phyloP scores from a whole-genome alignment of 179 eudicot genomes.

The Monotropa hypopitys region DNA sequence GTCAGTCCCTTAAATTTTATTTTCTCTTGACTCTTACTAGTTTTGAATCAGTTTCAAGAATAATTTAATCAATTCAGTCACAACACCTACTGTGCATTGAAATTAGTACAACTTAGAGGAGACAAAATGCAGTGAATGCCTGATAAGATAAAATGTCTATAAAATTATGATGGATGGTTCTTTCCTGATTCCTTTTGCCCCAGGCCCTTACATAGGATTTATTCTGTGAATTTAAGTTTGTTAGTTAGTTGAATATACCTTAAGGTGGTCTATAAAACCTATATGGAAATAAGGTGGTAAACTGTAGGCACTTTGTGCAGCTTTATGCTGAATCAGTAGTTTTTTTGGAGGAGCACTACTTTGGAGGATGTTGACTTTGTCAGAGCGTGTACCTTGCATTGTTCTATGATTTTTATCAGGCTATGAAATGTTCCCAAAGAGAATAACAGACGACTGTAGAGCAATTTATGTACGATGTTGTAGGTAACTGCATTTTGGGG shows the following conservation, averaged over 20 bases:
- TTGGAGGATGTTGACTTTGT: background rate
- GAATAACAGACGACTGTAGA: slow-evolving; percentile 2
- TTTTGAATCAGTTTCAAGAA: background rate
- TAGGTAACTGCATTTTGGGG: background rate
- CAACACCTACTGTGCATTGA: background rate
- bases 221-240: background rate
- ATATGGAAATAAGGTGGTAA: background rate
- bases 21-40: background rate
- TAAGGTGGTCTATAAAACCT: background rate
- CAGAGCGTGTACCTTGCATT: background rate
- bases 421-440: background rate
- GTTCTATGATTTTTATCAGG: background rate
- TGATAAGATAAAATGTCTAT: background rate
- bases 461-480: background rate
- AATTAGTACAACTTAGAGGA: background rate
- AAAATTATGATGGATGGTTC: no score
- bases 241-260: background rate
- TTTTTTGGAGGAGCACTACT: background rate
- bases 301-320: background rate
- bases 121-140: background rate
- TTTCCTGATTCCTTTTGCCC: no score
- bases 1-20: slow-evolving; percentile 26
- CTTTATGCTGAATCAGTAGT: background rate
- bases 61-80: background rate
- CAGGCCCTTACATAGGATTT: no score